Evolutionary conservation across 2,329 filamentous ascomycete genomes (phyloP).

Genomic region (Neurospora crassa): DNA sequence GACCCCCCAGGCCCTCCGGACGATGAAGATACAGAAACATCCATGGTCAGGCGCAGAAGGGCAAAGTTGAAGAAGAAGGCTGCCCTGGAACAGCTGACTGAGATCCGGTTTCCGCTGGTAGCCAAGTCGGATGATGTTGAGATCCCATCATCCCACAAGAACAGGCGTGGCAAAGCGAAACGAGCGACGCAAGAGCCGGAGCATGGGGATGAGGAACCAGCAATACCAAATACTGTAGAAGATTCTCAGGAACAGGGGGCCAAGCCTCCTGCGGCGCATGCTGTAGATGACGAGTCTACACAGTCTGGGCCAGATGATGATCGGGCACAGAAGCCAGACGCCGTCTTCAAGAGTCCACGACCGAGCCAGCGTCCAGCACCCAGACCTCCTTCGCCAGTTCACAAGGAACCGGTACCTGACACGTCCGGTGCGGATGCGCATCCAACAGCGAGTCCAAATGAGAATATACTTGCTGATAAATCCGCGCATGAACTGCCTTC

Average conservation of each 20-base stretch:
- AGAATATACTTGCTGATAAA: neutral
- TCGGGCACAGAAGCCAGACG: neutral
- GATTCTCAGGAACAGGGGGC: constrained; percentile 12
- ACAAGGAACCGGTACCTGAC: neutral
- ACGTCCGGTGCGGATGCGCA: constrained; percentile 18
- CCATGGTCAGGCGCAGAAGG: constrained; percentile 26
- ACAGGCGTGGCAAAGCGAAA: constrained; percentile 11
- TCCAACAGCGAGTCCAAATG: constrained; percentile 23
- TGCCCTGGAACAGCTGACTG: constrained; percentile 30
- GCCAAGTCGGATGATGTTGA: constrained; percentile 27
- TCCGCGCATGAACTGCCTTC: neutral
- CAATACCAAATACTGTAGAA: constrained; percentile 13
- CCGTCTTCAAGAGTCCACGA: neutral
- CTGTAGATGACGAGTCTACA: constrained; percentile 11
- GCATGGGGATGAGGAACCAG: constrained; percentile 13
- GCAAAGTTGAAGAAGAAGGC: constrained; percentile 30
- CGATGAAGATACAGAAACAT: constrained; percentile 25
- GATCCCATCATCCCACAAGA: constrained; percentile 25
- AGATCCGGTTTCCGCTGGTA: constrained; percentile 27
- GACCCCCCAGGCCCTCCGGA: constrained; percentile 21
- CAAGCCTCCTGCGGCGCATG: neutral
- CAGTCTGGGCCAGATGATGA: constrained; percentile 14
- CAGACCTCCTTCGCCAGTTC: neutral
- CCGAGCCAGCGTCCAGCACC: neutral
- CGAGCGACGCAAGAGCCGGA: constrained; percentile 11